Base-by-base conservation (phyloP, 306 rosid species). In the Cicer yamashitae region DNA sequence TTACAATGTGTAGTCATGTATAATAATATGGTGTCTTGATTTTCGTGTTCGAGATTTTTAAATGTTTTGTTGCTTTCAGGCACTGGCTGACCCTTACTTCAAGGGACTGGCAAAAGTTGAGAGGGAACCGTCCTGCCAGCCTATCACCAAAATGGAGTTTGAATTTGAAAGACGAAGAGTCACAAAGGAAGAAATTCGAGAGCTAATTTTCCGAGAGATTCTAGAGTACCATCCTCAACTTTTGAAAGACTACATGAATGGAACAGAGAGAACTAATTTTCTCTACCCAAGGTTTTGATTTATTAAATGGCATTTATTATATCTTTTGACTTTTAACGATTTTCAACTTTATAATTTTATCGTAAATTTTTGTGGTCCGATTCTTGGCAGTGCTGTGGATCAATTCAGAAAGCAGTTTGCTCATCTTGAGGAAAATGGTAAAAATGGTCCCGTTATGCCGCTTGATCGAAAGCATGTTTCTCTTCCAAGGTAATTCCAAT, bases 71-170 rank as follows among this genome's bases (percentile, higher is more conserved):
- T 83, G 53, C 78, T 67, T 67, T 71, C 84, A 94, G 98, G 97
- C 98, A 41, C 74, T 94, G 51, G 89, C 94, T 18, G 97, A 94
- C 85, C 97, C 96, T 74, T 94, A 94, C 85, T 94, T 94, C 77
- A 87, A 80, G 87, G 97, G 96, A 56, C 85, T 94, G 71, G 84
- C 97, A 2, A 94, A 84, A 79, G 86, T 91, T 70, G 98, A 91
- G 86, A 86, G 97, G 78, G 98, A 94, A 80, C 98, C 97, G 10
- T 94, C 96, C 7, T 94, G 98, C 94, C 98, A 87, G 58, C 97
- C 96, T 59, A 91, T 94, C 72, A 86, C 93, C 2, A 94, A 94
- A 87, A 89, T 94, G 94, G 98, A 94, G 82, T 94, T 94, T 78
- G 98, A 94, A 80, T 94, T 94, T 72, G 98, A 94, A 89, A 88